These are phyloP conservation scores for Umbelopsis vinacea DNA, from an alignment of 192 early-diverging fungal genomes.

Conservation along the genomic window DNA sequence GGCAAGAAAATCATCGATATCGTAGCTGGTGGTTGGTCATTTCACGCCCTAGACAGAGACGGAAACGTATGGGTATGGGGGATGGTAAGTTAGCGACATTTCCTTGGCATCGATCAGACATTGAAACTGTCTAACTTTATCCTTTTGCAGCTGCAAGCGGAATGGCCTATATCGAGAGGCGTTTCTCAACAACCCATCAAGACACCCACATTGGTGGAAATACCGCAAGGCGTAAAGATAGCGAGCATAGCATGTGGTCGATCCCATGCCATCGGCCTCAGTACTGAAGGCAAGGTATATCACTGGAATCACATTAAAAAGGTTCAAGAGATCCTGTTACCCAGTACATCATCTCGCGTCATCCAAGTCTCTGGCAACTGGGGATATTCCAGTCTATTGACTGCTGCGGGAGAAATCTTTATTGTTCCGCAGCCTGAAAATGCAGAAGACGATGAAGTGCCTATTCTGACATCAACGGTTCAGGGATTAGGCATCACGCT, in stretches of 20 bases:
- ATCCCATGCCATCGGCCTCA: conserved; percentile 35
- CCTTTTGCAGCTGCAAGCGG: neutral
- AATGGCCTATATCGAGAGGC: neutral
- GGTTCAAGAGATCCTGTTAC: conserved; percentile 23
- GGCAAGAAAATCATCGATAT: conserved; percentile 39
- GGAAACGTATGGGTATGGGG: conserved; percentile 37
- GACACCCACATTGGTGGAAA: conserved; percentile 10
- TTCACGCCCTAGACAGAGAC: conserved; percentile 37
- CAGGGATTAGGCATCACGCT: neutral
- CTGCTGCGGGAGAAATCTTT: conserved; percentile 23
- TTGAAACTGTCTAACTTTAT: neutral
- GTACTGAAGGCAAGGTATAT: conserved; percentile 24
- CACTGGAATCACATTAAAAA: conserved; percentile 33
- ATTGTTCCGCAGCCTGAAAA: conserved; percentile 20
- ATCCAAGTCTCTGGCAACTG: conserved; percentile 36
- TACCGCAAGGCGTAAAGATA: conserved; percentile 14
- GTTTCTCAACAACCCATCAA: neutral
- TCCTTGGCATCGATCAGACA: neutral
- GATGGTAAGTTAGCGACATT: neutral
- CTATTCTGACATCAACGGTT: neutral
- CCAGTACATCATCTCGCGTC: neutral
- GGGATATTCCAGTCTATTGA: conserved; percentile 29
- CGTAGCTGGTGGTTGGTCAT: conserved; percentile 43
- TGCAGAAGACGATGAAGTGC: neutral
- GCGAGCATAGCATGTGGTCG: conserved; percentile 33